Evolutionary conservation across 2,329 filamentous ascomycete species (phyloP), one percentile per base, ranked within the genome.

Genomic region (Fusarium sp.): DNA sequence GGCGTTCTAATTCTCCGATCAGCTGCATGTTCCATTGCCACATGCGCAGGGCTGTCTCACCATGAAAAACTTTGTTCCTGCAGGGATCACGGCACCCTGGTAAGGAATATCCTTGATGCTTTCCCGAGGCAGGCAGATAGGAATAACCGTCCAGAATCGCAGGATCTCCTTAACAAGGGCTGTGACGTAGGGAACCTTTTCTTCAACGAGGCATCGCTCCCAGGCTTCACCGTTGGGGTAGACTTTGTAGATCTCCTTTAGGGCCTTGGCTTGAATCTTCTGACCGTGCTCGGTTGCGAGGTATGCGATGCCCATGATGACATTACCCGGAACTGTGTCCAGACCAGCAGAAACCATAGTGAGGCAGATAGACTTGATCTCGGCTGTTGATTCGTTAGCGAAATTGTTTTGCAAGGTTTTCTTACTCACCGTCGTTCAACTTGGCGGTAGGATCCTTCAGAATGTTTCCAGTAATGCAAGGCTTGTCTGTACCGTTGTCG

Each of bases 261-360:
- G 89, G 0, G 93, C 93, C 39, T 87, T 90, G 61, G 87, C 82
- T 80, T 96, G 93, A 67, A 95, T 91, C 6, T 86, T 85, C 73
- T 93, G 91, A 20, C 93, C 92, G 16, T 91, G 84, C 1, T 86
- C 81, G 0, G 89, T 91, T n/a, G 91, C 88, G 6, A 96, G 87
- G 74, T 93, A 93, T 6, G 92, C 93, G 48, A 95, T 89, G 18
- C 91, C 91, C 91, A 94, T 94, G 76, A 94, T 91, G 15, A 95
- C 82, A 70, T 95, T 95, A 16, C 91, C 92, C 0, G 93, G 92
- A 3, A 96, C 91, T 0, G 93, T 96, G 78, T 96, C 93, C 22
- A 95, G 88, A 24, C 93, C 93, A 0, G 92, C 93, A 3, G 91
- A 93, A 1, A 95, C 91, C 89, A 95, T 95, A 30, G 92, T 94